Base-by-base conservation (phyloP, 331 rosid genomes). In the Arachis monticola region DNA sequence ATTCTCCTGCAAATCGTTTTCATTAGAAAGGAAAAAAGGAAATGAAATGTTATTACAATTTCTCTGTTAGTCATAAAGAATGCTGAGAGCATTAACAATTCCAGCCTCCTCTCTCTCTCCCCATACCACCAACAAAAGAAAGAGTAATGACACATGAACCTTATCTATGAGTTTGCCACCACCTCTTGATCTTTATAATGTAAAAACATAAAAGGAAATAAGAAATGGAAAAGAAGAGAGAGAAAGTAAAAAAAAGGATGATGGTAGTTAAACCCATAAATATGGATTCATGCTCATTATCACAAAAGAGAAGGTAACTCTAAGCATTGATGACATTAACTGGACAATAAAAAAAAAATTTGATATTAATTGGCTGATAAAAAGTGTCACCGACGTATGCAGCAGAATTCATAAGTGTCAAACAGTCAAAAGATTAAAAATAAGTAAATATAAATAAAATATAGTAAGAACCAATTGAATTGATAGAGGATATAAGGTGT, bases 1-100 rank as follows among this genome's bases (percentile, higher is more conserved):
- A 92, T 81, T 95, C 99, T 63, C 99, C 99, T 95, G 97, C 92
- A 82, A 76, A 79, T 72, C 72, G 87, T 70, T 75, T 79, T 55
- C 72, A 73, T 12, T 3, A 72, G 71, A 67, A 55, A 76, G 41
- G 62, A 79, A 65, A 44, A 42, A 67, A 64, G 3, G 59, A 10
- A 62, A 58, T 1, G 12, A 31, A 17, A 58, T 32, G 61, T 59
- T 47, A 42, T 41, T 42, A 66, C 6, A 69, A 35, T 63, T 68
- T 41, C 72, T 11, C 35, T 17, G 61, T 71, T 22, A 22, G 60
- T 8, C 44, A 40, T 76, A 61, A 74, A 44, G 47, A 56, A 76
- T 76, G 46, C 77, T 45, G 52, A 72, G 1, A 22, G 27, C 27
- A 22, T 69, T 64, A 69, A 74, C 51, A 75, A 45, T 44, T 22